phyloP scores from a whole-genome alignment of 176 grass and related monocot species.

The Cenchrus fungigraminus region DNA sequence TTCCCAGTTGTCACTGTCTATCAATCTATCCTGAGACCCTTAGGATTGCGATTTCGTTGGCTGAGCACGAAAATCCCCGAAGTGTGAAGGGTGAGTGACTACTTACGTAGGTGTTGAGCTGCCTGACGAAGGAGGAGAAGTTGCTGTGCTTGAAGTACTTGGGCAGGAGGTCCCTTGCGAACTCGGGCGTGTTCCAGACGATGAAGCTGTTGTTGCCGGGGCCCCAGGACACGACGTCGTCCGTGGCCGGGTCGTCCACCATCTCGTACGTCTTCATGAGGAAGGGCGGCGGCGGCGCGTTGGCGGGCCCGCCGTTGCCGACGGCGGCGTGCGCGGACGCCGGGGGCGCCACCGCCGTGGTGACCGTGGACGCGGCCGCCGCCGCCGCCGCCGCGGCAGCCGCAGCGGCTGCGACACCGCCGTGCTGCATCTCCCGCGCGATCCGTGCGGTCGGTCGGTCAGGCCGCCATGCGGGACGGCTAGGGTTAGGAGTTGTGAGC shows the following conservation, averaged over 20 bases:
- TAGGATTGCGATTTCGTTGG: not conserved
- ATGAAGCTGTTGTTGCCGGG: conserved; percentile 85
- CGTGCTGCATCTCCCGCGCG: conserved; percentile 33
- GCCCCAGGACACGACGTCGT: conserved; percentile 75
- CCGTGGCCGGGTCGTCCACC: conserved; percentile 84
- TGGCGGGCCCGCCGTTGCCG: conserved; percentile 20
- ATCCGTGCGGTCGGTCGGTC: conserved; percentile 26
- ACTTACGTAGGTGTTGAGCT: conserved; percentile 89
- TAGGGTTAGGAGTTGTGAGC: conserved; percentile 16
- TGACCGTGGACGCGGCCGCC: conserved; percentile 23
- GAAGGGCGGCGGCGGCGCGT: conserved; percentile 69
- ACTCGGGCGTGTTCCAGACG: conserved; percentile 91
- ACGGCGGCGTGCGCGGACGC: conserved; percentile 4
- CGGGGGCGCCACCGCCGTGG: not conserved
- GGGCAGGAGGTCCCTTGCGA: conserved; percentile 86
- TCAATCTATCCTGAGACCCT: no score
- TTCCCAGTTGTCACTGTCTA: not conserved
- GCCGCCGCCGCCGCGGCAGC: not conserved
- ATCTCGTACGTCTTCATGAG: conserved; percentile 93
- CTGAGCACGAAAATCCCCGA: no score
- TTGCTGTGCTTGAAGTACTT: conserved; percentile 98
- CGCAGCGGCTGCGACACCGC: not conserved
- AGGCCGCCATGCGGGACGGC: not conserved
- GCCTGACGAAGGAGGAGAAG: conserved; percentile 90
- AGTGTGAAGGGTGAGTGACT: no score